Base-by-base conservation (phyloP, 78 protist species). In the Speleostelium caveatum region DNA sequence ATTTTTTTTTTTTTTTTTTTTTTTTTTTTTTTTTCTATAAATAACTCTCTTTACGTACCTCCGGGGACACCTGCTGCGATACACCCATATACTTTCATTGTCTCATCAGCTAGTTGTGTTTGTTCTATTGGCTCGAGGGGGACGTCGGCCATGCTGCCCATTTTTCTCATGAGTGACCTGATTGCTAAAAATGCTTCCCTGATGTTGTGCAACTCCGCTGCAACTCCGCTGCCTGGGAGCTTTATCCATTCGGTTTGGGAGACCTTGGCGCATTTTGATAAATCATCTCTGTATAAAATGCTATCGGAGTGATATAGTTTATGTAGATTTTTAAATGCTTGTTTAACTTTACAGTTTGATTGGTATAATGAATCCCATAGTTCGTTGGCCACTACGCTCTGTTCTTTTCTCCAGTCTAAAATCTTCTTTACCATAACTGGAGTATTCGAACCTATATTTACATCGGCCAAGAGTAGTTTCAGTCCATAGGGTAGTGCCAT, bases 11-110 rank as follows among this genome's bases (percentile, higher is more conserved):
- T 45, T 45, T 45, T 45, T 45, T 45, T 14, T 45, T 45, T 45
- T 45, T 45, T 45, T 14, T 45, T 6, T 45, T 45, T 14, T 45
- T 45, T 45, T 45, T 45, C 53, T 10, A 6, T 45, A 45, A 45
- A 45, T 14, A 45, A 45, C 53, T 45, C 53, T 14, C 10, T 45
- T 45, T 6, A 14, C 6, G 53, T 14, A 28, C 92, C 95, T 26
- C 97, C 97, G 0, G 97, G 97, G 14, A 94, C 95, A 75, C 96
- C 95, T 1, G 87, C 93, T 2, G 86, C 86, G 1, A 95, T 45
- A 56, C 87, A 86, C 14, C 95, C 97, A 2, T 78, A 66, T 14
- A 75, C 45, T 4, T 22, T 60, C 86, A 93, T 53, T 12, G 96
- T 94, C 0, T 17, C 38, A 38, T 96, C 73, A 1, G 95, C 71